A percentile compares a stretch with the other conserved stretches of the same genome.
Evolutionary conservation across 2,329 filamentous ascomycete species (phyloP).

Genomic region (Bipolaris gigantea): DNA sequence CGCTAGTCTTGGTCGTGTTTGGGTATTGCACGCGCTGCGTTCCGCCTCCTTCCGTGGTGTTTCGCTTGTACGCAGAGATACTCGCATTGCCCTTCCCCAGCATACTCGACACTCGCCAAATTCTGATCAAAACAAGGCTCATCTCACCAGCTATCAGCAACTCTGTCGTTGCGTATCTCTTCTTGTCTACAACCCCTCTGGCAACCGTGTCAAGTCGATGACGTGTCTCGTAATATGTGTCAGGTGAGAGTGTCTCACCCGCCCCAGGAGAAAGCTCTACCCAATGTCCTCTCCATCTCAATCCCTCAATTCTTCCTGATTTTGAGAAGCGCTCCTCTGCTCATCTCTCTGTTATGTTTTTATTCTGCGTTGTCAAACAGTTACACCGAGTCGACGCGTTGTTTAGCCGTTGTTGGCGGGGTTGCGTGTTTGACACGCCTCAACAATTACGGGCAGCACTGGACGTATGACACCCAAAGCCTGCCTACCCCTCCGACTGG

Average conservation of each 20-base stretch:
- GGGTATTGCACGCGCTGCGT: slow-evolving; percentile 15
- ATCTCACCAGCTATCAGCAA: not conserved
- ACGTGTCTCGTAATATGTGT: slow-evolving; percentile 1
- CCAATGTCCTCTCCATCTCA: not conserved
- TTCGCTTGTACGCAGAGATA: slow-evolving; percentile 27
- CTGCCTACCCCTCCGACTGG: not conserved
- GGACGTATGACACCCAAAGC: not conserved
- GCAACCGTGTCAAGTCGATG: slow-evolving; percentile 1
- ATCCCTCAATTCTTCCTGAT: not conserved
- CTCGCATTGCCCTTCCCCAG: not conserved
- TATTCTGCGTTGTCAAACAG: not conserved
- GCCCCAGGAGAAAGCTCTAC: not conserved
- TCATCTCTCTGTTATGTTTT: not conserved
- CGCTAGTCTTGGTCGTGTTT: slow-evolving; percentile 14
- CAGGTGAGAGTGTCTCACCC: slow-evolving; percentile 1
- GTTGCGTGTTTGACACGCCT: not conserved
- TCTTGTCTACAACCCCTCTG: not conserved
- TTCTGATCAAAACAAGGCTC: not conserved
- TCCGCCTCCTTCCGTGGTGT: slow-evolving; percentile 20
- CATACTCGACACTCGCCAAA: not conserved
- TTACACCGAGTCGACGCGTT: not conserved
- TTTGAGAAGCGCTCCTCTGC: not conserved
- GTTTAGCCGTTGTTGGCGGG: not conserved
- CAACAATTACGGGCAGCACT: not conserved
- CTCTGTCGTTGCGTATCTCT: not conserved